These are phyloP conservation scores for Hypomontagnella monticulosa DNA, from an alignment of 495 filamentous ascomycete genomes.

Conservation along the genomic window DNA sequence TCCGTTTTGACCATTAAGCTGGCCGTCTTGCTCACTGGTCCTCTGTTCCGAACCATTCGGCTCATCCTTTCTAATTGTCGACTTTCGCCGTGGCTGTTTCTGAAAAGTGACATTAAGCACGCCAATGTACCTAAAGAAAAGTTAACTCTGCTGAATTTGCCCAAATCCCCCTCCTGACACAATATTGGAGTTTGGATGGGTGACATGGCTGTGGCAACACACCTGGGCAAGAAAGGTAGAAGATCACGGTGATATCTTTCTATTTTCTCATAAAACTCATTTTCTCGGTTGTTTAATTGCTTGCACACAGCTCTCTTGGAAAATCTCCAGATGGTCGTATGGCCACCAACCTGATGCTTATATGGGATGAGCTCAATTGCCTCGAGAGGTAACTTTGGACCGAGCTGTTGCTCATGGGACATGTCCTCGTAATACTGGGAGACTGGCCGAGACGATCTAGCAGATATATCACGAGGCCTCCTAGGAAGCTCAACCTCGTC, in stretches of 20 bases:
- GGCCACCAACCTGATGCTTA: slow-evolving; percentile 95
- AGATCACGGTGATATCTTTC: slow-evolving; percentile 90
- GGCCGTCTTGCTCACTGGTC: slow-evolving; percentile 34
- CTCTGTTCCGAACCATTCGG: slow-evolving; percentile 33
- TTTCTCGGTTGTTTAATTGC: slow-evolving; percentile 95
- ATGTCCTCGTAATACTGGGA: slow-evolving; percentile 57
- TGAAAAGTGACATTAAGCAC: slow-evolving; percentile 97
- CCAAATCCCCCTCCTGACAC: slow-evolving; percentile 5
- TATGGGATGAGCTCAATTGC: slow-evolving; percentile 97
- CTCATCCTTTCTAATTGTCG: slow-evolving; percentile 59
- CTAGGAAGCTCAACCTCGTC: slow-evolving; percentile 47
- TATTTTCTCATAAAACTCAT: slow-evolving; percentile 97
- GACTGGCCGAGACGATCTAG: slow-evolving; percentile 47
- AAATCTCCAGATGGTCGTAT: slow-evolving; percentile 95
- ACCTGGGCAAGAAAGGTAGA: slow-evolving; percentile 92
- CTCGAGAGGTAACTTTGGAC: slow-evolving; percentile 72
- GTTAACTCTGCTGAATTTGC: slow-evolving; percentile 33
- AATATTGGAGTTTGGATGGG: background rate
- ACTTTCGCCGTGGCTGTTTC: slow-evolving; percentile 77
- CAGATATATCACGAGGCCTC: slow-evolving; percentile 47
- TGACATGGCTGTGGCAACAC: slow-evolving; percentile 51
- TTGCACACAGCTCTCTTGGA: slow-evolving; percentile 96
- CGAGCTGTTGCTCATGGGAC: slow-evolving; percentile 57
- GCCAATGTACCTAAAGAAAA: slow-evolving; percentile 81
- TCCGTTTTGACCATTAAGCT: slow-evolving; percentile 35